Conservation (phyloP, 2,329 filamentous ascomycete genomes). For the Arthroderma uncinatum region DNA sequence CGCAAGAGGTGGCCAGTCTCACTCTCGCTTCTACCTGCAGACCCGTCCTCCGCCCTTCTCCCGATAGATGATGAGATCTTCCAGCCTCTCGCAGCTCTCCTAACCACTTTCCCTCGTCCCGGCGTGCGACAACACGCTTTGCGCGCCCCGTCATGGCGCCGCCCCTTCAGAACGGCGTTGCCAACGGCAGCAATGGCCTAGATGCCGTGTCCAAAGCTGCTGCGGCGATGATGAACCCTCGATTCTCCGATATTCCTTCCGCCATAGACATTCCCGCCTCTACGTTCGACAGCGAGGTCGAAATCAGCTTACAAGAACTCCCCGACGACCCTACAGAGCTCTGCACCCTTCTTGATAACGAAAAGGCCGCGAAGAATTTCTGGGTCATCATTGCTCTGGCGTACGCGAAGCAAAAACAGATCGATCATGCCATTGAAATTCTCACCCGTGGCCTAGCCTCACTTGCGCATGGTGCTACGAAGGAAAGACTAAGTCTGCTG, state of each 20-base stretch:
- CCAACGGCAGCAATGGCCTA: constrained; percentile 42
- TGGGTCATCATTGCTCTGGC: constrained; percentile 98
- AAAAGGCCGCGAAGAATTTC: constrained; percentile 77
- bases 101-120: background rate
- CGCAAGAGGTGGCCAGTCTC: background rate
- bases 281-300: constrained; percentile 58
- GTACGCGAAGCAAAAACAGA: constrained; percentile 90
- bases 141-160: constrained; percentile 34
- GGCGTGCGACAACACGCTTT: background rate
- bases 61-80: background rate
- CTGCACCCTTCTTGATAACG: constrained; percentile 88
- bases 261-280: constrained; percentile 55
- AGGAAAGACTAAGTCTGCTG: constrained; percentile 76
- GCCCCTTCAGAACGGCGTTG: constrained; percentile 41
- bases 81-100: background rate
- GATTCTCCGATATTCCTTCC: constrained; percentile 52
- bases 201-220: constrained; percentile 18
- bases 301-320: constrained; percentile 83
- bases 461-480: constrained; percentile 56
- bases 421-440: constrained; percentile 67
- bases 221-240: constrained; percentile 28
- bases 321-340: constrained; percentile 90
- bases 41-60: background rate
- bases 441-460: constrained; percentile 62
- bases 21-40: background rate